Evolutionary conservation across 495 filamentous ascomycete genomes (phyloP).

Genomic region (Penicillium dipodomyicola): DNA sequence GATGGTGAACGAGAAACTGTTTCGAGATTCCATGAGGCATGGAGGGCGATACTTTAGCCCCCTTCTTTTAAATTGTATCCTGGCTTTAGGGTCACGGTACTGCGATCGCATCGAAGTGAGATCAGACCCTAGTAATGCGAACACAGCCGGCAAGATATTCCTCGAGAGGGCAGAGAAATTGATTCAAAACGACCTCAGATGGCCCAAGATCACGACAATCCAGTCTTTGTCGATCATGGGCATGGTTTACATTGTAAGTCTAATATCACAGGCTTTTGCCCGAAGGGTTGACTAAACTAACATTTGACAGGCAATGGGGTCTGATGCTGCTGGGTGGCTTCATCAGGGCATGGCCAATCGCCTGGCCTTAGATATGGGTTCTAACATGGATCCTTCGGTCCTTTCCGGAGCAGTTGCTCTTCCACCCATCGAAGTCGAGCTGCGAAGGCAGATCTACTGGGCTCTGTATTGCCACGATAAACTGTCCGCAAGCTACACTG

Average conservation of each 20-base stretch:
- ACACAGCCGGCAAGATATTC: constrained; percentile 70
- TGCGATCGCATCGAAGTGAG: constrained; percentile 63
- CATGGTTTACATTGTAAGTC: constrained; percentile 28
- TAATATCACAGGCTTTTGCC: neutral
- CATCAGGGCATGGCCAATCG: constrained; percentile 32
- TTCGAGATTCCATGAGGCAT: constrained; percentile 61
- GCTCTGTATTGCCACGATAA: constrained; percentile 34
- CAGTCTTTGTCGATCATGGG: constrained; percentile 76
- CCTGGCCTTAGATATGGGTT: constrained; percentile 30
- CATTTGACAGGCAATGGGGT: constrained; percentile 24
- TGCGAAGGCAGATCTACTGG: constrained; percentile 35
- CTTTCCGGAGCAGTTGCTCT: constrained; percentile 23
- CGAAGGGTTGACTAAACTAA: neutral
- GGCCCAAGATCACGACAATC: constrained; percentile 65
- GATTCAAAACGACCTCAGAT: constrained; percentile 54
- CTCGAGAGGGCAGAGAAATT: constrained; percentile 64
- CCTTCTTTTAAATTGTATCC: constrained; percentile 71
- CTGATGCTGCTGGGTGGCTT: constrained; percentile 32
- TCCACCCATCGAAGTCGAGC: constrained; percentile 25
- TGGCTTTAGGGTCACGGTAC: constrained; percentile 71
- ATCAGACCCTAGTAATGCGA: constrained; percentile 56
- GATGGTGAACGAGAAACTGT: constrained; percentile 68
- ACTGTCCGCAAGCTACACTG: constrained; percentile 31
- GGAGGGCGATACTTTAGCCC: constrained; percentile 64
- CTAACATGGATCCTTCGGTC: constrained; percentile 30